These are phyloP conservation scores for Lactifluus subvellereus DNA, from an alignment of 768 basidiomycete genomes.

Conservation along the genomic window DNA sequence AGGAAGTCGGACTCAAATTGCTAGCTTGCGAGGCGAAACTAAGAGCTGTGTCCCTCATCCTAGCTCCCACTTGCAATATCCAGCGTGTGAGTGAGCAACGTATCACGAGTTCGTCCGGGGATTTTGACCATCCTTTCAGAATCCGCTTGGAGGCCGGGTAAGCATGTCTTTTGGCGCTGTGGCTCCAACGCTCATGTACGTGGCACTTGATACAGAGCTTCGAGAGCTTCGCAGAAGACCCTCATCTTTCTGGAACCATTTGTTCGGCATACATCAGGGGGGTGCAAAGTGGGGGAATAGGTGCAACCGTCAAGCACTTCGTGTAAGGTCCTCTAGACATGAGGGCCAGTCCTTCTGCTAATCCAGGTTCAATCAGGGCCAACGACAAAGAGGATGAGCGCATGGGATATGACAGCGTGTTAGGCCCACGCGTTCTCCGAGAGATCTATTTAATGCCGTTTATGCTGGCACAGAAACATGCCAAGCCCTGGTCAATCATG, in stretches of 20 bases:
- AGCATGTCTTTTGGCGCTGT: slow-evolving; percentile 23
- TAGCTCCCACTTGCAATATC: slow-evolving; percentile 82
- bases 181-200: slow-evolving; percentile 2
- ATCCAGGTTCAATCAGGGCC: slow-evolving; percentile 36
- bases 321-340: slow-evolving; percentile 39
- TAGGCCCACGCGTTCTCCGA: slow-evolving; percentile 47
- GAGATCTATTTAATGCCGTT: slow-evolving; percentile 61
- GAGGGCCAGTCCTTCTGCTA: neutral
- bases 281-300: slow-evolving; percentile 70
- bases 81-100: slow-evolving; percentile 50
- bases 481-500: slow-evolving; percentile 53
- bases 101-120: neutral
- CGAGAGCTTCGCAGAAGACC: slow-evolving; percentile 78
- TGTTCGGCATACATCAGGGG: slow-evolving; percentile 72
- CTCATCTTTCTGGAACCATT: slow-evolving; percentile 62
- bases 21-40: slow-evolving; percentile 70
- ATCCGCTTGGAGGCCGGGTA: slow-evolving; percentile 65
- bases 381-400: slow-evolving; percentile 84
- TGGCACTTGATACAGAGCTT: slow-evolving; percentile 44
- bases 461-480: slow-evolving; percentile 48
- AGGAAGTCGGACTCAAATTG: slow-evolving; percentile 55
- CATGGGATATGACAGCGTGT: slow-evolving; percentile 50
- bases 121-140: slow-evolving; percentile 33
- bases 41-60: slow-evolving; percentile 58
- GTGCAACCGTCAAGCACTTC: slow-evolving; percentile 76